phyloP scores from a whole-genome alignment of 2,329 filamentous ascomycete genomes.

The Cladorrhinum sp. region DNA sequence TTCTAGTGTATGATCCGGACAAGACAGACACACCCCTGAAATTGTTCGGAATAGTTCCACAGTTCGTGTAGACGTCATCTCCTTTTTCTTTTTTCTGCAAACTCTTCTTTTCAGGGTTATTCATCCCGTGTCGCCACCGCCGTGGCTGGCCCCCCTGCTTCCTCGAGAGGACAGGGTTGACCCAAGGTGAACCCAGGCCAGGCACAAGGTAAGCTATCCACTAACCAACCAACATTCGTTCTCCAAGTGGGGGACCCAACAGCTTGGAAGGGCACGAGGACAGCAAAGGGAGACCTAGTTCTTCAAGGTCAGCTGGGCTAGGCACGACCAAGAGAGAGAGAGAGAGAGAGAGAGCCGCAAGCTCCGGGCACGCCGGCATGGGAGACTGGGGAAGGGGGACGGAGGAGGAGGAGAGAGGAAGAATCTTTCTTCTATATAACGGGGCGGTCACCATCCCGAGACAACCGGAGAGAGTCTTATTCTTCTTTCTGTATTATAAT shows the following conservation, averaged over 20 bases:
- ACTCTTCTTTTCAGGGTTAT: too few relatives aligned
- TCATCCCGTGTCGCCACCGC: not conserved
- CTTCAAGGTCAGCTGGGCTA: not conserved
- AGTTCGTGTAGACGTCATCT: not conserved
- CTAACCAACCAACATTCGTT: not conserved
- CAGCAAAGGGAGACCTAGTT: not conserved
- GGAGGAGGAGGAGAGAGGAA: not conserved
- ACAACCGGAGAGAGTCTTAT: not conserved
- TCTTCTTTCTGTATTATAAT: not conserved
- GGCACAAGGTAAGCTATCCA: not conserved
- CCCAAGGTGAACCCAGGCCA: not conserved
- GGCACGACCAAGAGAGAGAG: too few relatives aligned
- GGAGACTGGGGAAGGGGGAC: not conserved
- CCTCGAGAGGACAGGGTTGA: not conserved
- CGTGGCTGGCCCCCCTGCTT: not conserved
- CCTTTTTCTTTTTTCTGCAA: too few relatives aligned
- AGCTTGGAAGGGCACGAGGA: not conserved
- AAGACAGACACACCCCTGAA: not conserved
- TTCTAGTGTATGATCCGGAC: too few relatives aligned
- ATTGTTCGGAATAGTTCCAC: not conserved
- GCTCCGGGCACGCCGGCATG: not conserved
- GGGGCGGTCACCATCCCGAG: not conserved
- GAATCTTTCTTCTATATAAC: not conserved
- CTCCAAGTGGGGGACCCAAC: not conserved
- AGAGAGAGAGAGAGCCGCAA: not conserved